phyloP scores from a whole-genome alignment of 2,329 filamentous ascomycete species.

The Xylariaceae sp. region DNA sequence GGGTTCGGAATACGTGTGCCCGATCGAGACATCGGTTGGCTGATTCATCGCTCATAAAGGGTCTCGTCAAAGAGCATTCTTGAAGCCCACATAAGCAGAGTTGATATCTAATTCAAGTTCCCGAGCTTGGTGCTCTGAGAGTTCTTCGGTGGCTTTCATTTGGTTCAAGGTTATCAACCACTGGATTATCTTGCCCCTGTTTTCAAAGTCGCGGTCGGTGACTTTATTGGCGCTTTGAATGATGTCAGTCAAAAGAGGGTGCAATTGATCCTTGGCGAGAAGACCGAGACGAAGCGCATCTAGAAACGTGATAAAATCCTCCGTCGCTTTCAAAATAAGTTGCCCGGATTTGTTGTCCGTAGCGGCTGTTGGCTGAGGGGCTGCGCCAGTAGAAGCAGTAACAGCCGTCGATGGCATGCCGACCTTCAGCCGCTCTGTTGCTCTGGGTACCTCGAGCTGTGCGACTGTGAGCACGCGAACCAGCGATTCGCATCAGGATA shows the following conservation, averaged over 20 bases:
- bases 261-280: conserved; percentile 91
- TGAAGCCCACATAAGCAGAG: conserved; percentile 90
- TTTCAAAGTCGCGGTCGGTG: conserved; percentile 91
- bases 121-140: conserved; percentile 79
- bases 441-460: conserved; percentile 88
- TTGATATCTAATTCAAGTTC: conserved; percentile 93
- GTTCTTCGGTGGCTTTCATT: conserved; percentile 91
- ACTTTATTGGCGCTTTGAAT: conserved; percentile 98
- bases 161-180: conserved; percentile 97
- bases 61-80: conserved; percentile 56
- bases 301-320: conserved; percentile 97
- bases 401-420: conserved; percentile 84
- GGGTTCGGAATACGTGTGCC: not conserved
- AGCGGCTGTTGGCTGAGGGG: conserved; percentile 41
- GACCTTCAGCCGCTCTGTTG: conserved; percentile 86
- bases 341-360: conserved; percentile 51
- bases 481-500: not conserved
- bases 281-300: conserved; percentile 91
- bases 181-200: conserved; percentile 93
- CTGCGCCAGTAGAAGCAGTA: conserved; percentile 46
- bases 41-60: not conserved
- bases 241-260: conserved; percentile 88
- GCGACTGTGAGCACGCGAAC: conserved; percentile 15
- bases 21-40: not conserved
- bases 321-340: conserved; percentile 83